These are phyloP conservation scores for Clavaria fumosa DNA, from an alignment of 768 basidiomycete genomes.

Conservation along the genomic window DNA sequence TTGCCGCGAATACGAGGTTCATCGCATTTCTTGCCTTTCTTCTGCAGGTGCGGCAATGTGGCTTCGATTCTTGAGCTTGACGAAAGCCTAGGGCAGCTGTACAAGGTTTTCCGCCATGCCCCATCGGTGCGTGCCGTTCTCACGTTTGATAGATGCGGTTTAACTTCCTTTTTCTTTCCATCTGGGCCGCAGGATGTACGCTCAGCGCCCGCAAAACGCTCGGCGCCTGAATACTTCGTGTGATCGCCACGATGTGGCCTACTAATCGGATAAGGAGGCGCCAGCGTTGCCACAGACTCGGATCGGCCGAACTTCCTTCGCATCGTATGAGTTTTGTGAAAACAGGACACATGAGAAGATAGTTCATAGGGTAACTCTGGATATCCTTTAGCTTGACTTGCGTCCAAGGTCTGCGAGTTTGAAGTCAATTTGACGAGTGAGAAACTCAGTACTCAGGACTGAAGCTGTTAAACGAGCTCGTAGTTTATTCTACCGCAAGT, in stretches of 20 bases:
- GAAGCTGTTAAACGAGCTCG: no score
- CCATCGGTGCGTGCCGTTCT: constrained; percentile 43
- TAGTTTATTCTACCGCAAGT: no score
- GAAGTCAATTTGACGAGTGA: no score
- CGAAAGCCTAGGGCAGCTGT: constrained; percentile 85
- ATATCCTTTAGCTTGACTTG: no score
- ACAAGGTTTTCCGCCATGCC: constrained; percentile 90
- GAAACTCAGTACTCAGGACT: no score
- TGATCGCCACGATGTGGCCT: constrained; percentile 18
- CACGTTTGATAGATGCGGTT: constrained; percentile 1
- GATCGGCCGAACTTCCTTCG: no score
- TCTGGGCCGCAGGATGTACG: constrained; percentile 77
- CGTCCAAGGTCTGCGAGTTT: no score
- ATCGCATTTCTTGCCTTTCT: background rate
- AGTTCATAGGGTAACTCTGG: no score
- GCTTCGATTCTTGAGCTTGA: constrained; percentile 91
- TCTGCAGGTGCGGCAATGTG: constrained; percentile 78
- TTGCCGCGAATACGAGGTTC: no score
- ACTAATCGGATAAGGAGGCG: background rate
- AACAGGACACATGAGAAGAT: background rate
- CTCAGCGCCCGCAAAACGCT: constrained; percentile 70
- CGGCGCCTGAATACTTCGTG: constrained; percentile 79
- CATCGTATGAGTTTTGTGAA: background rate
- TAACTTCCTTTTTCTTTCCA: constrained; percentile 1
- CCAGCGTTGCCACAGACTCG: background rate